Evolutionary conservation across 2,329 filamentous ascomycete genomes (phyloP).

Genomic region (Colletotrichum incanum): DNA sequence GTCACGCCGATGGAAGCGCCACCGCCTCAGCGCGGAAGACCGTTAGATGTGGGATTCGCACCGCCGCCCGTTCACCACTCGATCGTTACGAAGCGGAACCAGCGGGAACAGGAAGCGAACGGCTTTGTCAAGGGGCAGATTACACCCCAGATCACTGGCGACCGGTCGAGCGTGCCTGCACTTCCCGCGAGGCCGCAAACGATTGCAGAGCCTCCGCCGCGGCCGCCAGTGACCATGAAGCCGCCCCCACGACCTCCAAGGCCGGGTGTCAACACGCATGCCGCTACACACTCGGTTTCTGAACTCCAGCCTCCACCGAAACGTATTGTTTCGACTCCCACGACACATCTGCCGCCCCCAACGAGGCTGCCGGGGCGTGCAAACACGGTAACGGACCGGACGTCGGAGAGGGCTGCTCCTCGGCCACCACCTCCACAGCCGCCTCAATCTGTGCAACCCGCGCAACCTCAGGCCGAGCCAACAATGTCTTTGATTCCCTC

Average conservation of each 20-base stretch:
- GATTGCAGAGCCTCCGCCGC: slow-evolving; percentile 51
- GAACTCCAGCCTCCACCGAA: slow-evolving; percentile 48
- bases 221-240: slow-evolving; percentile 50
- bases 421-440: slow-evolving; percentile 35
- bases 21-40: slow-evolving; percentile 49
- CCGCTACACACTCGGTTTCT: slow-evolving; percentile 47
- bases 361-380: slow-evolving; percentile 50
- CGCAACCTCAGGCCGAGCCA: slow-evolving; percentile 56
- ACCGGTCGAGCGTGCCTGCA: slow-evolving; percentile 57
- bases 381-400: slow-evolving; percentile 60
- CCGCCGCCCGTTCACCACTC: slow-evolving; percentile 69
- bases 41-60: slow-evolving; percentile 60
- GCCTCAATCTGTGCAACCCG: slow-evolving; percentile 22
- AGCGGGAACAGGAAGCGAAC: slow-evolving; percentile 62
- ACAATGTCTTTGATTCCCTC: slow-evolving; percentile 50
- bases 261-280: slow-evolving; percentile 49
- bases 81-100: slow-evolving; percentile 60
- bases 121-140: slow-evolving; percentile 55
- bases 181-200: slow-evolving; percentile 66
- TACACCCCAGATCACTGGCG: slow-evolving; percentile 59
- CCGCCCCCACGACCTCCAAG: slow-evolving; percentile 64
- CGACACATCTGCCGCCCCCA: slow-evolving; percentile 43
- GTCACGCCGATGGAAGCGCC: slow-evolving; percentile 47
- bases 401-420: slow-evolving; percentile 58
- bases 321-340: slow-evolving; percentile 44